phyloP scores from a whole-genome alignment of 148 eudicot genomes.

The Heliosperma pusillum region DNA sequence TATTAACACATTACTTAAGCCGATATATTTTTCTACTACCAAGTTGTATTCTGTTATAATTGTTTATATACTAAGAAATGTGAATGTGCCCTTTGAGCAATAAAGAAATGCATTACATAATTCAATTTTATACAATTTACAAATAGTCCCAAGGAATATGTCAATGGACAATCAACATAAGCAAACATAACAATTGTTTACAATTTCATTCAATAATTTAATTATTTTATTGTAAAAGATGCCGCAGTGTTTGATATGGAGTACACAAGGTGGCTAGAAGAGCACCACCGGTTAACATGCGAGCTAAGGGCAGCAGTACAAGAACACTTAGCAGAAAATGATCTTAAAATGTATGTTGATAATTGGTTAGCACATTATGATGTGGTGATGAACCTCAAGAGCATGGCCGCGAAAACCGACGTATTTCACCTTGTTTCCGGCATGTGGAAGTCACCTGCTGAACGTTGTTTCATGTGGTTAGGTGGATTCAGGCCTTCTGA shows the following conservation, averaged over 20 bases:
- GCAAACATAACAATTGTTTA: neutral
- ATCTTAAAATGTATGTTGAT: constrained; percentile 68
- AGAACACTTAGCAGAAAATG: constrained; percentile 81
- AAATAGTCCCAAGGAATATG: neutral
- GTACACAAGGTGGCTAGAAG: constrained; percentile 85
- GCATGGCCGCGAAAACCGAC: constrained; percentile 66
- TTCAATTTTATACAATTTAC: neutral
- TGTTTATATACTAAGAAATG: neutral
- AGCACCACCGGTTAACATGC: constrained; percentile 71
- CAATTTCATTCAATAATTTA: neutral
- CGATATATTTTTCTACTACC: neutral
- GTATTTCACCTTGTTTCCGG: constrained; percentile 90
- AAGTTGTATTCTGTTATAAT: neutral
- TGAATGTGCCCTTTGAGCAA: neutral
- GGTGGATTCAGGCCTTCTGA: constrained; percentile 97
- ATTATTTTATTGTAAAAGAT: constrained; percentile 25
- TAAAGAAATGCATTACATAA: neutral
- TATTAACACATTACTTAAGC: neutral
- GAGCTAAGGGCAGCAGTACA: constrained; percentile 86
- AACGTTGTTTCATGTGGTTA: constrained; percentile 96
- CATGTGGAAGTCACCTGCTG: constrained; percentile 92
- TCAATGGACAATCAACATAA: neutral
- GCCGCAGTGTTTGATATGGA: constrained; percentile 83
- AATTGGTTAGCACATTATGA: constrained; percentile 76
- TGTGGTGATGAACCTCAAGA: constrained; percentile 65